phyloP scores from a whole-genome alignment of 305 asterid species.

The Coffea humblotiana region DNA sequence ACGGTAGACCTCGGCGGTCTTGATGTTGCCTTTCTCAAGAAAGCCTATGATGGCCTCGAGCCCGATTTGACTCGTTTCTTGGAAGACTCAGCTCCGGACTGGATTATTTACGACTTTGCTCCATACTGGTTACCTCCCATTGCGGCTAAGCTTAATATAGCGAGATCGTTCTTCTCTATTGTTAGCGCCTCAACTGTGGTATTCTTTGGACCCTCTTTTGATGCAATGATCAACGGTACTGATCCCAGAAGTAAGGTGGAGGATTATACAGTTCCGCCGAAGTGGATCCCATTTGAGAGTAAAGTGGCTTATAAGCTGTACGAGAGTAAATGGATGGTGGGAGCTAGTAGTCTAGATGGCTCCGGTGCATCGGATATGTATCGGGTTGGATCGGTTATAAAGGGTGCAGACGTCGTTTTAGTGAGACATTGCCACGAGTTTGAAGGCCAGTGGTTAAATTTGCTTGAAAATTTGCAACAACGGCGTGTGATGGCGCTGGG shows the following conservation, averaged over 20 bases:
- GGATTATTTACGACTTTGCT: too few relatives aligned
- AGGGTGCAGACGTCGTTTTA: background rate
- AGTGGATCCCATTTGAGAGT: slow-evolving; percentile 18
- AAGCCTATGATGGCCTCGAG: slow-evolving; percentile 1
- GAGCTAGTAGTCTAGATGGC: background rate
- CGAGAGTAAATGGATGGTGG: slow-evolving; percentile 15
- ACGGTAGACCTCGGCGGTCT: slow-evolving; percentile 19
- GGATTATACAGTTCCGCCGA: slow-evolving; percentile 18
- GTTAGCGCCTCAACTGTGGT: background rate
- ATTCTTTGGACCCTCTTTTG: background rate
- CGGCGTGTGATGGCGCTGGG: slow-evolving; percentile 1
- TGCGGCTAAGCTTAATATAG: slow-evolving; percentile 6
- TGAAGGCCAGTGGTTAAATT: slow-evolving; percentile 20
- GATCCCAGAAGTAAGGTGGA: slow-evolving; percentile 7
- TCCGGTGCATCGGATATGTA: slow-evolving; percentile 16
- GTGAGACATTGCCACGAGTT: slow-evolving; percentile 19
- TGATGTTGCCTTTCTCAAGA: slow-evolving; percentile 13
- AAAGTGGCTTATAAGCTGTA: background rate
- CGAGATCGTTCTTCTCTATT: slow-evolving; percentile 5
- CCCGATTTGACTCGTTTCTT: too few relatives aligned
- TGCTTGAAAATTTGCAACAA: background rate
- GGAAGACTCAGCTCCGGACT: too few relatives aligned
- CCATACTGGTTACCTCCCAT: too few relatives aligned
- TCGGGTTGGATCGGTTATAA: background rate
- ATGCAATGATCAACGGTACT: background rate